phyloP scores from a whole-genome alignment of 164 flowering plant genomes.

The Platanus orientalis region DNA sequence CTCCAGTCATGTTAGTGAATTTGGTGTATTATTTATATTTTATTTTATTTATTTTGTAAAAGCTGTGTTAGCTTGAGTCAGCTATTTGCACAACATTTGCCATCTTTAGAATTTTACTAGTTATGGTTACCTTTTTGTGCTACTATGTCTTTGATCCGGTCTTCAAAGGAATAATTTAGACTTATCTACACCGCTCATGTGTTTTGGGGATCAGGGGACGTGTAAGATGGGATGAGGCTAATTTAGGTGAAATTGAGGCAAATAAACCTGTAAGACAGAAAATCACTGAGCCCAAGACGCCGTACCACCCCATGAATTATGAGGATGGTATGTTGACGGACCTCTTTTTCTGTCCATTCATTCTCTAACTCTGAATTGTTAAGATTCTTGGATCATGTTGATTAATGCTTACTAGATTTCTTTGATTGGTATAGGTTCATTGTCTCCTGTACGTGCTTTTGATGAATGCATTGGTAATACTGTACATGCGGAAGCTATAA shows the following conservation, averaged over 20 bases:
- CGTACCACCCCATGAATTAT: slow-evolving; percentile 89
- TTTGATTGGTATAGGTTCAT: slow-evolving; percentile 42
- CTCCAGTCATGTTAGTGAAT: too few relatives aligned
- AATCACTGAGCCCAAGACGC: slow-evolving; percentile 99
- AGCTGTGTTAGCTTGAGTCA: too few relatives aligned
- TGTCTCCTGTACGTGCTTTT: slow-evolving; percentile 55
- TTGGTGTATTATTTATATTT: too few relatives aligned
- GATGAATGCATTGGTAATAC: slow-evolving; percentile 42
- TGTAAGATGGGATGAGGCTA: slow-evolving; percentile 91
- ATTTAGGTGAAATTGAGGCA: slow-evolving; percentile 83
- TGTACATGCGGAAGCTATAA: slow-evolving; percentile 69
- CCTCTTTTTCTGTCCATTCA: background rate
- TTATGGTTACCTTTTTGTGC: background rate
- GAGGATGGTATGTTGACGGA: slow-evolving; percentile 46
- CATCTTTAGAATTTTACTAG: too few relatives aligned
- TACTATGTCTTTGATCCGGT: too few relatives aligned
- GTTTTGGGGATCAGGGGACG: slow-evolving; percentile 43
- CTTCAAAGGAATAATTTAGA: background rate
- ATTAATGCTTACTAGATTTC: slow-evolving; percentile 1
- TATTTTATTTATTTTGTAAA: too few relatives aligned
- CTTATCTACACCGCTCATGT: background rate
- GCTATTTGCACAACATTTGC: too few relatives aligned
- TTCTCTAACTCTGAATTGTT: background rate
- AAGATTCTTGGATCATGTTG: background rate
- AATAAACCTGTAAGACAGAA: slow-evolving; percentile 98